phyloP scores from a whole-genome alignment of 768 basidiomycete species.

The Daedalea quercina region DNA sequence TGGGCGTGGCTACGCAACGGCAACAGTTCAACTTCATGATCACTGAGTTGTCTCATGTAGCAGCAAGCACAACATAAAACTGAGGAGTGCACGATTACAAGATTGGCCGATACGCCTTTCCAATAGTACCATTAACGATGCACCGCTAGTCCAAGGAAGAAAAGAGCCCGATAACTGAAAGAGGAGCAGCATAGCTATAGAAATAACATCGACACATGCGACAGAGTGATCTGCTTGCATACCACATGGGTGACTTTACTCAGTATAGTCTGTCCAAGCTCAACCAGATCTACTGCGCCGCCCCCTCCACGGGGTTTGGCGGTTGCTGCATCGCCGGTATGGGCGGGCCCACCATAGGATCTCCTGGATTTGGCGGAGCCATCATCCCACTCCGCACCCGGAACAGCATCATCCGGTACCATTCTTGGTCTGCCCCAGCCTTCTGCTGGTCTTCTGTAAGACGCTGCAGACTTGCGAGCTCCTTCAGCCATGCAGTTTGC shows the following conservation, averaged over 20 bases:
- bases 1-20: too few relatives aligned
- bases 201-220: too few relatives aligned
- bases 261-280: neutral
- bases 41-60: too few relatives aligned
- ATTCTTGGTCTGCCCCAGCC: slow-evolving; percentile 72
- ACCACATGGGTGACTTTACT: too few relatives aligned
- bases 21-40: neutral
- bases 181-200: neutral
- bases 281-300: neutral
- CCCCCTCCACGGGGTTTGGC: slow-evolving; percentile 15
- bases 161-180: neutral
- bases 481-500: slow-evolving; percentile 75
- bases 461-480: slow-evolving; percentile 67
- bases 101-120: neutral
- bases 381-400: slow-evolving; percentile 71
- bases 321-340: slow-evolving; percentile 17
- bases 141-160: too few relatives aligned
- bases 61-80: neutral
- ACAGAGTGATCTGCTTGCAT: too few relatives aligned
- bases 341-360: slow-evolving; percentile 12
- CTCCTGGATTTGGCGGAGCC: slow-evolving; percentile 29
- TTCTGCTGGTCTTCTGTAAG: slow-evolving; percentile 81
- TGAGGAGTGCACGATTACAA: neutral
- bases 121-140: neutral
- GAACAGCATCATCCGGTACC: slow-evolving; percentile 82